Conservation (phyloP, 305 asterid genomes). For the Solanum aculeatissimum region DNA sequence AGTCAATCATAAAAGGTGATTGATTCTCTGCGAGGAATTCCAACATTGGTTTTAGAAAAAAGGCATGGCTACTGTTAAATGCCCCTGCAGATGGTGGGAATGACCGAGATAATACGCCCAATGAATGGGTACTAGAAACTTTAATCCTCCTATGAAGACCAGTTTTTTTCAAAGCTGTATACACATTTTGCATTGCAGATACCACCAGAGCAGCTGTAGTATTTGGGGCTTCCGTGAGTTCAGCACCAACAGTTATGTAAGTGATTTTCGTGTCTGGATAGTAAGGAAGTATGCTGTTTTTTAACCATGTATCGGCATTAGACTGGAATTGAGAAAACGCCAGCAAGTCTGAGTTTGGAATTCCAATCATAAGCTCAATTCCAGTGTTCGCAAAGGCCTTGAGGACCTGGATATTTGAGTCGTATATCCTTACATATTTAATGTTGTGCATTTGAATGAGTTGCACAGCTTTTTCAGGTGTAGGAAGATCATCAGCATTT, state of each 20-base stretch:
- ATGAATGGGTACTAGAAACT: constrained; percentile 79
- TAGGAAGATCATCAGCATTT: constrained; percentile 92
- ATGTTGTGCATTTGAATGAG: constrained; percentile 70
- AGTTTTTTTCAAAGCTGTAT: constrained; percentile 54
- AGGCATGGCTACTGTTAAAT: constrained; percentile 60
- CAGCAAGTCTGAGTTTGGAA: constrained; percentile 78
- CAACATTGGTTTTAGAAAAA: constrained; percentile 56
- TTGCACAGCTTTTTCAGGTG: constrained; percentile 87
- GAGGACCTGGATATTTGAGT: constrained; percentile 81
- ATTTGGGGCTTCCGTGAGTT: constrained; percentile 71
- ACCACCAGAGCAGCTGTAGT: constrained; percentile 58
- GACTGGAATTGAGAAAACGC: constrained; percentile 87
- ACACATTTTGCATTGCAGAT: constrained; percentile 68
- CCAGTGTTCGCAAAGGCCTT: constrained; percentile 90
- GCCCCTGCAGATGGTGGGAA: constrained; percentile 99
- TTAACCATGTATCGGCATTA: constrained; percentile 88
- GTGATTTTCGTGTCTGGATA: constrained; percentile 77
- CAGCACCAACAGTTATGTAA: constrained; percentile 83
- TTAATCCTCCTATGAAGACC: constrained; percentile 66
- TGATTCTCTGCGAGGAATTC: constrained; percentile 84
- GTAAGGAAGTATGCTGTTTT: constrained; percentile 77
- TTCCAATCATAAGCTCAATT: constrained; percentile 74
- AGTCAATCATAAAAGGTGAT: constrained; percentile 81
- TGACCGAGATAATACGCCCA: constrained; percentile 78
- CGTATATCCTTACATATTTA: constrained; percentile 64